Evolutionary conservation across 1,284 basidiomycete species (phyloP).

Genomic region (Ceratorhiza oryzae-sativae): DNA sequence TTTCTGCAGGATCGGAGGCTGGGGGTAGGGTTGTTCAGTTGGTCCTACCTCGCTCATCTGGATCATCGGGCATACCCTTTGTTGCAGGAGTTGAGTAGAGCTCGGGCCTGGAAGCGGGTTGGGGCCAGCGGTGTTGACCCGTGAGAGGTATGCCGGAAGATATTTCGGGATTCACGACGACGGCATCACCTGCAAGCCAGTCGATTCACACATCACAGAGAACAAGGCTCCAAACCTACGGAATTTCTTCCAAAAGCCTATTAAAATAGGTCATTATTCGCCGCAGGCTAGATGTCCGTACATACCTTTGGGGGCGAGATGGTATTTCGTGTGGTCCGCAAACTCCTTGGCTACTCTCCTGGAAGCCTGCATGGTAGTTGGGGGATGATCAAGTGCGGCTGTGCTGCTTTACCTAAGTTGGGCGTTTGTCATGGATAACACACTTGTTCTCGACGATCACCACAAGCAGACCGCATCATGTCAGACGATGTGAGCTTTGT

Average conservation of each 20-base stretch:
- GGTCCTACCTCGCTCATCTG: neutral
- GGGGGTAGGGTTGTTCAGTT: conserved; percentile 31
- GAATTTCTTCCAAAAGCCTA: conserved; percentile 91
- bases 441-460: conserved; percentile 15
- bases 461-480: neutral
- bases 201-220: neutral
- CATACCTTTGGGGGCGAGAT: conserved; percentile 74
- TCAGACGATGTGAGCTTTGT: conserved; percentile 49
- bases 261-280: neutral
- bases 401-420: neutral
- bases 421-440: conserved; percentile 10
- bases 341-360: conserved; percentile 58
- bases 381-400: neutral
- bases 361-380: conserved; percentile 61
- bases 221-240: conserved; percentile 59
- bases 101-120: conserved; percentile 86
- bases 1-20: conserved; percentile 84
- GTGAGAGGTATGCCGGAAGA: conserved; percentile 89
- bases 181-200: conserved; percentile 65
- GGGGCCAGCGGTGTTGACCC: conserved; percentile 78
- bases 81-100: conserved; percentile 86
- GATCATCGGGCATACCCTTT: conserved; percentile 63
- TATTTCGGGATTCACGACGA: conserved; percentile 87
- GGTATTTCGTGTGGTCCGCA: conserved; percentile 86
- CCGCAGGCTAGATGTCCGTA: neutral